phyloP scores from a whole-genome alignment of 768 basidiomycete species.

The Fomitopsis serialis region DNA sequence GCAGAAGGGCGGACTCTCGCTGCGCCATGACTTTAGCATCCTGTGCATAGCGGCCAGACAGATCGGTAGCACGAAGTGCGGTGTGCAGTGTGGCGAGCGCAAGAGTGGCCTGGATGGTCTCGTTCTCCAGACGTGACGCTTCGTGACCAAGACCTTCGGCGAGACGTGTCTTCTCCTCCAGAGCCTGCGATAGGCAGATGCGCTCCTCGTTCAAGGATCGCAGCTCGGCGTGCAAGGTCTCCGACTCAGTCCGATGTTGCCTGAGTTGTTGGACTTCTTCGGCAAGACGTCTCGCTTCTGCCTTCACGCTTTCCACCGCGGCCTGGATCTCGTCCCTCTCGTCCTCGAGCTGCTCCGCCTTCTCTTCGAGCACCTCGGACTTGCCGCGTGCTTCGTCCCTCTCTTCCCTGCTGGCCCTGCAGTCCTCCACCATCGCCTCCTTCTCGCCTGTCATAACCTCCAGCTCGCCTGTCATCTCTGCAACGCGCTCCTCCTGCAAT shows the following conservation, averaged over 20 bases:
- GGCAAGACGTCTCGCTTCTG: background rate
- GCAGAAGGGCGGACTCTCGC: constrained; percentile 1
- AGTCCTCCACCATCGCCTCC: constrained; percentile 81
- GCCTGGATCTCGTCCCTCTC: constrained; percentile 21
- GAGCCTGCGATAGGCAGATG: background rate
- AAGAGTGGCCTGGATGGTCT: background rate
- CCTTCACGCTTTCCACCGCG: constrained; percentile 8
- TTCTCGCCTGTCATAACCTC: constrained; percentile 64
- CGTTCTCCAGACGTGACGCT: background rate
- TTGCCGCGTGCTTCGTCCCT: constrained; percentile 56
- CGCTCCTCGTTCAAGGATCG: background rate
- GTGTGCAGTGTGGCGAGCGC: constrained; percentile 1
- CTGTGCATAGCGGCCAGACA: constrained; percentile 1
- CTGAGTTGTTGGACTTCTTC: background rate
- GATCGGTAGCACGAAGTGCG: constrained; percentile 5
- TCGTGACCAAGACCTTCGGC: constrained; percentile 1
- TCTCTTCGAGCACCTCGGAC: constrained; percentile 59
- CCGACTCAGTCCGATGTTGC: background rate
- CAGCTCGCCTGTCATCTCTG: constrained; percentile 65
- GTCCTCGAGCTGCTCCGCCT: constrained; percentile 39
- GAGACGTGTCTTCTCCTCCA: constrained; percentile 3
- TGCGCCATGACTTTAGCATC: constrained; percentile 4
- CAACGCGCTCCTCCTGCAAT: constrained; percentile 68
- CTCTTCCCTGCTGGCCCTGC: constrained; percentile 68
- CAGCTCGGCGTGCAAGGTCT: background rate